Base-by-base conservation (phyloP, 768 basidiomycete genomes). In the Tubosaeta sp. region DNA sequence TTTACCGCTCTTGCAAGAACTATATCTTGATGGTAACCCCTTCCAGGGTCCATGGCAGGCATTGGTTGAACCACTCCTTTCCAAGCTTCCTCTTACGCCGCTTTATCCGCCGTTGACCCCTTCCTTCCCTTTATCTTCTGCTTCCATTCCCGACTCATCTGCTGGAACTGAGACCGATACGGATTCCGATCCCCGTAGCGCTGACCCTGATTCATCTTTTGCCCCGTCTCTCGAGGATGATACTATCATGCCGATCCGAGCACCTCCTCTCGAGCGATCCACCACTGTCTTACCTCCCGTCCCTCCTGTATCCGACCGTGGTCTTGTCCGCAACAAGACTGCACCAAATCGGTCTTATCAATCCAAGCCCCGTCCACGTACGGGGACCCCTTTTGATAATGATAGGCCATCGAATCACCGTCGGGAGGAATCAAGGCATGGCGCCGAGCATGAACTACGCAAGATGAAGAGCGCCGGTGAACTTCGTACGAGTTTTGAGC, bases 21-120 rank as follows among this genome's bases (percentile, higher is more conserved):
- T 99, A 4, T 87, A 86, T 58, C 83, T 99, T n/a, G 95, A 98
- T 57, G 88, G 85, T 16, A 99, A 99, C 67, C 93, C 95, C 8
- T 97, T 99, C 71, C 89, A 91, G 60, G 90, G 89, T 8, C 90
- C 91, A 1, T 97, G 94, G 91, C 84, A 86, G 64, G 85, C 89
- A 31, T 76, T 99, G 48, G 84, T 97, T 25, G 88, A 88, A 52
- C 92, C 94, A 1, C 75, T 97, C 44, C 74, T 94, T 9, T 77
- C 84, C 48, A 83, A 83, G 63, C 66, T 73, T 22, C 80, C 84
- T 25, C 69, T 76, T 62, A 79, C 81, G 2, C 85, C 85, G 22
- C 67, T 76, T 31, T 86, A 83, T 70, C 84, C 85, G 37, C 82
- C 81, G 13, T 84, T 83, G 17, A 84, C 83, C 3, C 85, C 85